Evolutionary conservation across 768 basidiomycete genomes (phyloP).

Genomic region (Boletus reticulatus): DNA sequence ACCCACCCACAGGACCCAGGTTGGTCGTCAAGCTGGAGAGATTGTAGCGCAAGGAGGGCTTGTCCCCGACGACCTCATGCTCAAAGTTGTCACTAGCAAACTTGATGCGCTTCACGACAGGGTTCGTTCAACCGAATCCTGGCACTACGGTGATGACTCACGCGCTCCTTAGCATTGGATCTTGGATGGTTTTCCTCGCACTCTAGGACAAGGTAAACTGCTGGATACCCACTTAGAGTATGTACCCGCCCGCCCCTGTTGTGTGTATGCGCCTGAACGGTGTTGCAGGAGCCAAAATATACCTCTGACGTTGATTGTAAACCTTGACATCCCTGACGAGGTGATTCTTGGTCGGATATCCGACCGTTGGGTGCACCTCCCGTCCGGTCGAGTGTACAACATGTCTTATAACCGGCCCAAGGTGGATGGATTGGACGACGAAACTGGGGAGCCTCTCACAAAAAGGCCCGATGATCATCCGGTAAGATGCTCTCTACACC

Average conservation of each 20-base stretch:
- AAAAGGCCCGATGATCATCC: conserved; percentile 89
- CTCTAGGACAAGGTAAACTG: conserved; percentile 76
- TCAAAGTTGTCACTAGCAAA: conserved; percentile 72
- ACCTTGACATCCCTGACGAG: conserved; percentile 85
- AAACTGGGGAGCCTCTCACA: conserved; percentile 84
- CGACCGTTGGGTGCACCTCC: conserved; percentile 86
- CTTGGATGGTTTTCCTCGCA: conserved; percentile 90
- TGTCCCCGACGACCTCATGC: conserved; percentile 76
- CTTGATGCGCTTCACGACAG: conserved; percentile 64
- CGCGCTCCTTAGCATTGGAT: conserved; percentile 71
- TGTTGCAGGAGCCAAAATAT: conserved; percentile 51
- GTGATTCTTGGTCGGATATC: conserved; percentile 84
- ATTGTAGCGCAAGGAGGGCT: conserved; percentile 79
- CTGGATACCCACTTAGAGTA: conserved; percentile 76
- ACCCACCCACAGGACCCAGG: conserved; percentile 48
- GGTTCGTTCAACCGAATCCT: conserved; percentile 37
- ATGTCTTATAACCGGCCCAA: conserved; percentile 83
- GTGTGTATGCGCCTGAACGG: not conserved
- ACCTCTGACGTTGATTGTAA: conserved; percentile 78
- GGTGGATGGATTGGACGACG: conserved; percentile 76
- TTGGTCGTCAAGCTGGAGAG: conserved; percentile 72
- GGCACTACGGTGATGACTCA: not conserved
- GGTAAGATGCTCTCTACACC: conserved; percentile 43
- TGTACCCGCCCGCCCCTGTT: not conserved
- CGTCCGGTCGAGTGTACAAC: conserved; percentile 90